Base-by-base conservation (phyloP, 129 eudicot genomes). In the Tagetes erecta region DNA sequence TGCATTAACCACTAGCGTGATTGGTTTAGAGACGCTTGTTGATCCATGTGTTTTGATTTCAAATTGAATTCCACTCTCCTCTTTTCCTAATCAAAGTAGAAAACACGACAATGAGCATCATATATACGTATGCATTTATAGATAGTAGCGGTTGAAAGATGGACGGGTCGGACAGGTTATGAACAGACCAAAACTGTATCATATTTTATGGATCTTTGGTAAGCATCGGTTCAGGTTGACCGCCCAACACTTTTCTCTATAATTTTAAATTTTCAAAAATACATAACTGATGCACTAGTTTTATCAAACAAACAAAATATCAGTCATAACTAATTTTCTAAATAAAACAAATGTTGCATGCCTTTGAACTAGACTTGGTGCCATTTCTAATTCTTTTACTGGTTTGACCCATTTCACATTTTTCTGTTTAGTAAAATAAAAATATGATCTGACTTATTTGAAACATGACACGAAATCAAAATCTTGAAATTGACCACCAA, bases 1-100 rank as follows among this genome's bases (percentile, higher is more conserved):
- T 0, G 98, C 97, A 36, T 94, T 94, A 33, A 88, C 97, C 12
- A 94, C 78, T 14, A 94, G 83, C 76, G 84, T 88, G 80, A 94
- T 80, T 64, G 97, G 96, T 72, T 89, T 87, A 0, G 84, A 72
- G 42, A 80, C 87, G 4, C 33, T 39, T 72, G 62, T 67, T 10
- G 79, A 50, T 75, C 85, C 90, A 33, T 94, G 92, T 8, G 91
- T 94, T 80, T 85, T 94, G 71, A 94, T 84, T 80, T 94, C 97
- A 33, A 94, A 94, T 42, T 94, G 89, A 56, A 94, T 79, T 59
- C 88, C 88, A 31, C 71, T 85, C 73, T 94, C 98, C 75, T 90
- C 98, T 80, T 83, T 82, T 20, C 98, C 98, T 93, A 80, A 67
- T 49, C 9, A 45, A 45, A 8, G 70, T 37, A 44, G 34, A 35